Base-by-base conservation (phyloP, 108 stramenopile species). In the Fistulifera solaris region DNA sequence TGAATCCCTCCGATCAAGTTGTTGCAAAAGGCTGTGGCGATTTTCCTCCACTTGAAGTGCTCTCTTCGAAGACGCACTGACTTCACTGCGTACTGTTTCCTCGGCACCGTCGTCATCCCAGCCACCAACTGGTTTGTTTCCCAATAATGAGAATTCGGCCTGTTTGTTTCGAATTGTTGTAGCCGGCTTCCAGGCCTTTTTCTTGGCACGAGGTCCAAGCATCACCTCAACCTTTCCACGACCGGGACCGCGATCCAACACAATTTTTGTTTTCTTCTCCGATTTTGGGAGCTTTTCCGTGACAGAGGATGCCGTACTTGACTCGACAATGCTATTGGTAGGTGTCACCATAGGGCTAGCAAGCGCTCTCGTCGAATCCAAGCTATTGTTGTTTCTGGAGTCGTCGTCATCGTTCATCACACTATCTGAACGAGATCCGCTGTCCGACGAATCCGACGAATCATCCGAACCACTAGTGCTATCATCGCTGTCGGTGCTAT, bases 161-260 rank as follows among this genome's bases (percentile, higher is more conserved):
- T 52, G 69, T 39, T 67, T 69, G 10, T 46, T 48, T 17, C 42
- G 28, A 27, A 59, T 44, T 16, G 51, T 48, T 17, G 67, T 48
- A 38, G 73, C 64, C 24, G 73, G 74, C 39, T 66, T 68, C 86
- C 86, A 87, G 1, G 62, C 23, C 28, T 81, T 76, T 23, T 56
- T 67, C 51, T 83, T 77, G 1, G 65, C 42, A 19, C 63, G 46
- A 22, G 59, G 76, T 22, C 75, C 76, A 14, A 83, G 14, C 65
- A 83, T 76, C 7, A 83, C 79, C 61, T 81, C 71, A n/a, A 87
- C 70, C 65, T 75, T 71, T 41, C 65, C 70, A 52, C 67, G 63
- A 3, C 70, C 64, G 17, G 61, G 59, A 1, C 64, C 45, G 24
- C 57, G 56, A 38, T 72, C 68, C 25, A 72, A 25, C 18, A 72